A percentile compares a stretch with the other conserved stretches of the same genome.
Evolutionary conservation across 1,284 basidiomycete genomes (phyloP).

Genomic region (Fomitopsis schrenkii): DNA sequence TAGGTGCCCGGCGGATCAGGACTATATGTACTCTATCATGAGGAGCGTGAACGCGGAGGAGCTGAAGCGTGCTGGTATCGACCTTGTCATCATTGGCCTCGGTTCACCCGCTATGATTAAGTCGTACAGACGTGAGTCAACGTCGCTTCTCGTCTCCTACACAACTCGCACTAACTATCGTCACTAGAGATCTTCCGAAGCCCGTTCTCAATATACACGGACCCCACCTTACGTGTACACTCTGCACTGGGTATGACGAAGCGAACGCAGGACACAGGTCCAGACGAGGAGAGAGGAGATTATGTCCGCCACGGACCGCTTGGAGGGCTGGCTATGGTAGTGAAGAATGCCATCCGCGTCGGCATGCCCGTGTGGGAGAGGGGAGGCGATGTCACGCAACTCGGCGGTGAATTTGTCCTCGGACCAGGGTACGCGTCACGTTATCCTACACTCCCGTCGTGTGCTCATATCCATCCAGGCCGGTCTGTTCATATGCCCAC

Average conservation of each 20-base stretch:
- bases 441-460: constrained; percentile 13
- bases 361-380: constrained; percentile 79
- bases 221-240: constrained; percentile 71
- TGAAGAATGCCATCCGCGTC: constrained; percentile 59
- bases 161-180: not conserved
- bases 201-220: constrained; percentile 70
- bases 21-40: constrained; percentile 75
- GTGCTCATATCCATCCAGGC: constrained; percentile 28
- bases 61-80: constrained; percentile 50
- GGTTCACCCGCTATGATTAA: constrained; percentile 72
- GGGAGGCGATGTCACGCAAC: constrained; percentile 72
- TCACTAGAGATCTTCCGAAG: constrained; percentile 53
- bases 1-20: constrained; percentile 77
- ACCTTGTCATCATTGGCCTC: constrained; percentile 75
- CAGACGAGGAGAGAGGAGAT: constrained; percentile 45
- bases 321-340: constrained; percentile 65
- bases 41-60: constrained; percentile 46
- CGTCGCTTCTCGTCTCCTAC: constrained; percentile 3
- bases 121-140: constrained; percentile 56
- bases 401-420: constrained; percentile 89
- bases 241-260: constrained; percentile 72
- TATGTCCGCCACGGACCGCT: constrained; percentile 65
- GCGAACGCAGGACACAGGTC: constrained; percentile 43
- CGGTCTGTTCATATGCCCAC: constrained; percentile 61
- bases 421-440: constrained; percentile 60